A percentile compares a stretch with the other conserved stretches of the same genome.
Evolutionary conservation across 768 basidiomycete genomes (phyloP).

Genomic region (Kwoniella newhampshirensis): DNA sequence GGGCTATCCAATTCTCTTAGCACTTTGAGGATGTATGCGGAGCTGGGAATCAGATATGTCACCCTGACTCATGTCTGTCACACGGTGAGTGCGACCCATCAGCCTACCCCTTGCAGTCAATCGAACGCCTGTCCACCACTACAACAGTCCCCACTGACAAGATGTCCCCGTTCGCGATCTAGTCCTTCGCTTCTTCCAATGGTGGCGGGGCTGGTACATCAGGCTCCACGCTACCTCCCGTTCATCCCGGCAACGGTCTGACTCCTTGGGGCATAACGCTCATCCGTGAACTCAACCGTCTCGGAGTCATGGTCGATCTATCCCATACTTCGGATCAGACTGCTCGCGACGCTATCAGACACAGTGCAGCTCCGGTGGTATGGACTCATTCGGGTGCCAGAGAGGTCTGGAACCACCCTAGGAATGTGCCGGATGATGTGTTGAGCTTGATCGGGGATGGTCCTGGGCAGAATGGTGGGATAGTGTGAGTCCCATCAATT

Average conservation of each 20-base stretch:
- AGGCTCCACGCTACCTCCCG: conserved; percentile 9
- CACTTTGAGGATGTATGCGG: conserved; percentile 24
- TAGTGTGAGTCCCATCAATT: conserved; percentile 17
- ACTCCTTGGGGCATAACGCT: conserved; percentile 20
- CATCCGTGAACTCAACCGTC: conserved; percentile 27
- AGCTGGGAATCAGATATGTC: conserved; percentile 28
- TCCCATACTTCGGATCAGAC: conserved; percentile 27
- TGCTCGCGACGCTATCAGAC: conserved; percentile 13
- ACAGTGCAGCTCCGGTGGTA: conserved; percentile 19
- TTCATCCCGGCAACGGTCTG: conserved; percentile 29
- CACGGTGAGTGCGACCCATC: conserved; percentile 1
- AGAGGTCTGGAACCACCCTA: conserved; percentile 27
- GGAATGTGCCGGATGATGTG: conserved; percentile 35
- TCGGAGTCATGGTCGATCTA: conserved; percentile 39
- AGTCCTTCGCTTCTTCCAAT: conserved; percentile 29
- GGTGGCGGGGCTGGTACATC: conserved; percentile 21
- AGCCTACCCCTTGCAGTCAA: neutral
- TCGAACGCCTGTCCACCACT: no score
- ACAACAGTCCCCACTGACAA: neutral
- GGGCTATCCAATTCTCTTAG: conserved; percentile 28
- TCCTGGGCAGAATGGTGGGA: conserved; percentile 22
- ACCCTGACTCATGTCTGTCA: conserved; percentile 35
- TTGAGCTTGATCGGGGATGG: conserved; percentile 20
- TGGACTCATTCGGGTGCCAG: conserved; percentile 30
- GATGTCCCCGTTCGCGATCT: neutral